A percentile compares a stretch with the other conserved stretches of the same genome.
Evolutionary conservation across 306 rosid species (phyloP).

Genomic region (Corylus americana): DNA sequence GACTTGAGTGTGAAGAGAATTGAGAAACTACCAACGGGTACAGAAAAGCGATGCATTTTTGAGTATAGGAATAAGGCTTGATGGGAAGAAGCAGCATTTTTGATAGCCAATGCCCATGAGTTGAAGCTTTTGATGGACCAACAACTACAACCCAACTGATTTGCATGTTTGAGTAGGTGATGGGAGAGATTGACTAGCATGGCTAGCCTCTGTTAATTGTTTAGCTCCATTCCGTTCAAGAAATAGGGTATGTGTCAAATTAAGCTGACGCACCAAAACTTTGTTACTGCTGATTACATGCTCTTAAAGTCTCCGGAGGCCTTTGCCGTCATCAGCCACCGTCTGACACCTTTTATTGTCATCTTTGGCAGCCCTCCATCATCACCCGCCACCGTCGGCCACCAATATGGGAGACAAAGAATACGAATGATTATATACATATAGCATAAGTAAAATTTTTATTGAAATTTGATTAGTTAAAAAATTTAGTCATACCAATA

Average conservation of each 20-base stretch:
- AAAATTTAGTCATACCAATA: no score
- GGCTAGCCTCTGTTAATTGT: background rate
- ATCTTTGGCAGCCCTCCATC: no score
- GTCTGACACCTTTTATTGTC: no score
- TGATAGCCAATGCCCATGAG: conserved; percentile 61
- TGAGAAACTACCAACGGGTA: conserved; percentile 47
- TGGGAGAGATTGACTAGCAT: conserved; percentile 20
- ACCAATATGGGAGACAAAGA: no score
- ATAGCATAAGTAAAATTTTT: no score
- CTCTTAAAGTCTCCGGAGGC: no score
- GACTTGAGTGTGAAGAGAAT: conserved; percentile 55
- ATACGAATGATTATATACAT: no score
- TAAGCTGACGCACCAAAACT: background rate
- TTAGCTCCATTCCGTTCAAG: background rate
- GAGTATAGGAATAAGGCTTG: conserved; percentile 41
- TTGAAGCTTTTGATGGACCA: conserved; percentile 19
- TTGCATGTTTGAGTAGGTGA: conserved; percentile 17
- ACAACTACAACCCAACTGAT: background rate
- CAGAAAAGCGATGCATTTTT: conserved; percentile 43
- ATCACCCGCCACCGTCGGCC: no score
- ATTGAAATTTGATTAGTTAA: no score
- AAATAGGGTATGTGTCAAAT: background rate
- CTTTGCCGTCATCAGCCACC: no score
- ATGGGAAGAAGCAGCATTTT: conserved; percentile 46
- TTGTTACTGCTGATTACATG: no score